Evolutionary conservation across 1,139 yeast genomes (phyloP), one percentile per base, ranked within the genome.

Genomic region (Candida sp.): DNA sequence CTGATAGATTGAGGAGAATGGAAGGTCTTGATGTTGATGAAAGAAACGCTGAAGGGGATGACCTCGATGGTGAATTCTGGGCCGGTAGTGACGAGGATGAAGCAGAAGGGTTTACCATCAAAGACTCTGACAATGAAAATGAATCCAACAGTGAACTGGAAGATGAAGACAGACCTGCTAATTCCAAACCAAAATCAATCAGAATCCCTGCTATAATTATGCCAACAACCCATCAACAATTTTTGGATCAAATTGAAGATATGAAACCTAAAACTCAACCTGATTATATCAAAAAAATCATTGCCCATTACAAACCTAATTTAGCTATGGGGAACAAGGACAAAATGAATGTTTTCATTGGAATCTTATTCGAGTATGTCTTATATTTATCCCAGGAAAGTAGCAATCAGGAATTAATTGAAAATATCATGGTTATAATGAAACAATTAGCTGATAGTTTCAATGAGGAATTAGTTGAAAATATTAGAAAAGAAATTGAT

Each of bases 1-100:
- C 78, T 39, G 95, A 82, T 45, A 77, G 98, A 61, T 60, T 79
- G 50, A 81, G 80, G 49, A 81, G 99, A 69, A 93, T 95, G 99
- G 82, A 80, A 52, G 97, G 96, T 36, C 64, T 73, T 49, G 68
- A 70, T 22, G 54, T 45, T 23, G 75, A 69, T 21, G 78, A 70
- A 40, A 77, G 78, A 49, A 79, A 70, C 33, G 78, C 74, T 15
- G 83, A 77, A 46, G 87, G 81, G 6, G 95, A 86, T 57, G 95
- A 89, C 58, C 75, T 81, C 53, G 91, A 70, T 42, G 73, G 64
- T 38, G 83, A 77, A 41, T 77, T 78, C 55, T 82, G 83, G 79
- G 79, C 63, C 15, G 81, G 78, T 25, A 70, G 72, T 45, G 84
- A 71, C 9, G 79, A 75, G 7, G 46, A 46, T 5, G 66, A 60